Base-by-base conservation (phyloP, 2,329 filamentous ascomycete genomes). In the Ceratocystis destructans region DNA sequence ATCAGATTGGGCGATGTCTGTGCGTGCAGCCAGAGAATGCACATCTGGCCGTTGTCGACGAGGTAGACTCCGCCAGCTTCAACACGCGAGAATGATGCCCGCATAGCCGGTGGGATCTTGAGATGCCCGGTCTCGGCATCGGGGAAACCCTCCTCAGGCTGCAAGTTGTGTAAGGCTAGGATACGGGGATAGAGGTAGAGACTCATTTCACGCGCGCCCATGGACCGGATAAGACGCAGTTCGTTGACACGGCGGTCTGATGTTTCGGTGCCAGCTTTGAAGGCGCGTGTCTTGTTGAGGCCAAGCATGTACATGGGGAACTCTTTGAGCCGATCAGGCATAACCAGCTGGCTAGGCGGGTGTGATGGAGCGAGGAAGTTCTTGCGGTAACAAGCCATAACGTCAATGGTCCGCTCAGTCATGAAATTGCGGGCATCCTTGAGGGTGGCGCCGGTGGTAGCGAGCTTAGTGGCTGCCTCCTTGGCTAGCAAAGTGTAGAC, bases 181-280 rank as follows among this genome's bases (percentile, higher is more conserved):
- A 99, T 95, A 66, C 91, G 87, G 22, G 94, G 94, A 75, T 99
- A 99, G 62, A 99, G 86, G 74, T 97, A 97, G 45, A 96, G 79
- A 31, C 89, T 90, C 55, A 96, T 79, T 74, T 97, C 94, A 22
- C 87, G 81, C 25, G 88, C 84, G 41, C 92, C 91, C 83, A 97
- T 95, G 15, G 87, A 87, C 67, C 89, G 88, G 69, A 99, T 82
- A 83, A 96, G 87, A 64, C 93, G 86, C 80, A 96, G 87, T 73
- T 96, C 93, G 72, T 97, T 89, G 15, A 95, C 87, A 69, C 94
- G 83, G 69, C 94, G 86, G 75, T 99, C 94, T 8, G 89, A 90
- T 45, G 90, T 89, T 76, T 99, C 94, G 70, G 87, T 86, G 67
- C 93, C 93, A 64, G 89, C 89, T 79, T 97, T 97, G 78, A 97